Conservation (phyloP, 164 flowering plant species). For the grape (Vitis vinifera) region DNA sequence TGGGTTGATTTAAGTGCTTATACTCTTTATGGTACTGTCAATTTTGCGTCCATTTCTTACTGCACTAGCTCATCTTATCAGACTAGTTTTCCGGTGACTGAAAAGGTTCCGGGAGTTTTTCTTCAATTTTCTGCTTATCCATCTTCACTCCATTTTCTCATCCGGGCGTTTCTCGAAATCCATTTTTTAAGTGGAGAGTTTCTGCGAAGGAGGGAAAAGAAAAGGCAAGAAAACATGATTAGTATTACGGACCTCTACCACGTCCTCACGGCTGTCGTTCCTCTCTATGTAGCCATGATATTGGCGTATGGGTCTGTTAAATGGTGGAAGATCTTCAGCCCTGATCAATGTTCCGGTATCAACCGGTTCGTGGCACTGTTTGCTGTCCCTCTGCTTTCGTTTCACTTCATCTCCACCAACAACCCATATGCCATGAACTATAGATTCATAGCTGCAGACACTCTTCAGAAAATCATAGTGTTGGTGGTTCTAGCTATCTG, state of each 20-base stretch:
- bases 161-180: no score
- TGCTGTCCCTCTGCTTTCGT: constrained; percentile 34
- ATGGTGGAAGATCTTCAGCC: constrained; percentile 36
- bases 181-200: no score
- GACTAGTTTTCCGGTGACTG: no score
- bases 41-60: no score
- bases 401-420: constrained; percentile 38
- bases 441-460: constrained; percentile 34
- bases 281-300: constrained; percentile 33
- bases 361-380: constrained; percentile 36
- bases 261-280: constrained; percentile 23
- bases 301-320: constrained; percentile 32
- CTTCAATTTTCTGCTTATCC: no score
- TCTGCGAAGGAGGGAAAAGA: no score
- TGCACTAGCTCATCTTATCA: no score
- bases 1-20: no score
- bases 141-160: no score
- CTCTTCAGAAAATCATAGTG: constrained; percentile 30
- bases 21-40: no score
- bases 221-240: constrained; percentile 11
- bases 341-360: constrained; percentile 38
- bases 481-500: constrained; percentile 21
- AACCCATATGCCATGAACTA: constrained; percentile 31
- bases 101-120: no score
- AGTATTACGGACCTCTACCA: constrained; percentile 20